phyloP scores from a whole-genome alignment of 805 yeast species.

The Ogataea salicorniae region DNA sequence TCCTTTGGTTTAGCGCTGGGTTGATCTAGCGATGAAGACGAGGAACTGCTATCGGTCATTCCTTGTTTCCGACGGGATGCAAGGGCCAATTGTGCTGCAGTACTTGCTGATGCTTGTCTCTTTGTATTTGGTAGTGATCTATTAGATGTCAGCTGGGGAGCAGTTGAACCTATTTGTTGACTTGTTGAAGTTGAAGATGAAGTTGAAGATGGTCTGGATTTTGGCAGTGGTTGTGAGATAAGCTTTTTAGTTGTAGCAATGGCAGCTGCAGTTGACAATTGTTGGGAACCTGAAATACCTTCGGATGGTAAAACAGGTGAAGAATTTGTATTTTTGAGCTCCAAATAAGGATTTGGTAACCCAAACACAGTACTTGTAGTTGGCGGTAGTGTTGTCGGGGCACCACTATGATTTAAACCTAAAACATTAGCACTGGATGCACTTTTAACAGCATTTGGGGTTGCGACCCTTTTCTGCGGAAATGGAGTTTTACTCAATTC shows the following conservation, averaged over 20 bases:
- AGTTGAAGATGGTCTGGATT: constrained; percentile 4
- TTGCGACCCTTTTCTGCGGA: constrained; percentile 5
- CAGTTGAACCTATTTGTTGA: background rate
- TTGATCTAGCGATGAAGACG: background rate
- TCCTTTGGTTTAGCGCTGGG: background rate
- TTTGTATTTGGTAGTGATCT: background rate
- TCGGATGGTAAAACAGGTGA: constrained; percentile 16
- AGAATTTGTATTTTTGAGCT: constrained; percentile 12
- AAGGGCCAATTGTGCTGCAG: constrained; percentile 3
- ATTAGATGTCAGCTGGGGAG: background rate
- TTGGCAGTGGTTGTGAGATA: constrained; percentile 9
- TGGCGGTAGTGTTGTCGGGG: constrained; percentile 1
- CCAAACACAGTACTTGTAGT: constrained; percentile 17
- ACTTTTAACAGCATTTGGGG: background rate
- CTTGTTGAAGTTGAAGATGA: background rate
- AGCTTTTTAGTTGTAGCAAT: constrained; percentile 18
- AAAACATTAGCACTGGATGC: constrained; percentile 5
- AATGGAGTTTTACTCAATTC: constrained; percentile 31
- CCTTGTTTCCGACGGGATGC: background rate
- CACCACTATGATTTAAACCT: constrained; percentile 4
- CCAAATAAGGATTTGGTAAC: constrained; percentile 15
- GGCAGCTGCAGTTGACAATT: constrained; percentile 20
- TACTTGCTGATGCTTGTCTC: constrained; percentile 1
- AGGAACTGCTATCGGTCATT: background rate
- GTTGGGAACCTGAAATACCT: constrained; percentile 3